These are phyloP conservation scores for Blastobotrys americana DNA, from an alignment of 805 yeast genomes.

Conservation along the genomic window DNA sequence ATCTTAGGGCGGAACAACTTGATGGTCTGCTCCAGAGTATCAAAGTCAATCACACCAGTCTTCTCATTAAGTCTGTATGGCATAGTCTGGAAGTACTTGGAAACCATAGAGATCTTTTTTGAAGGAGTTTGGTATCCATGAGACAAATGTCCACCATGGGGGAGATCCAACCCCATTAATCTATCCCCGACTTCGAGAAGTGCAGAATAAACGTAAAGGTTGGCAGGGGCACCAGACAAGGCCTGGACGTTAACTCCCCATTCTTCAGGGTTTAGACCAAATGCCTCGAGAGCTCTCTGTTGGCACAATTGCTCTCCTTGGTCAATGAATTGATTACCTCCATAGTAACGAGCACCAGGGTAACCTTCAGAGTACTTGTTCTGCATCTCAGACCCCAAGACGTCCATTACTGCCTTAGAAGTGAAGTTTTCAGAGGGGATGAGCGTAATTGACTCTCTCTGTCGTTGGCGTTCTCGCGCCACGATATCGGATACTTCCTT, in stretches of 20 bases:
- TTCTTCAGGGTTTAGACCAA: constrained; percentile 60
- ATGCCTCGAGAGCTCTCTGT: constrained; percentile 82
- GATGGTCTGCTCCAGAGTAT: constrained; percentile 74
- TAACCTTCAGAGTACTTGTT: constrained; percentile 98
- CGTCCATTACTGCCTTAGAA: constrained; percentile 88
- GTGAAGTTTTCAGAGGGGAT: constrained; percentile 97
- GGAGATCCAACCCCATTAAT: constrained; percentile 94
- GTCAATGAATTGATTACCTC: constrained; percentile 95
- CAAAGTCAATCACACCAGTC: constrained; percentile 91
- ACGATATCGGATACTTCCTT: constrained; percentile 80
- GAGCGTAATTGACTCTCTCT: constrained; percentile 82
- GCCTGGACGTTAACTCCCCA: constrained; percentile 99
- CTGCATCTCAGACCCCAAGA: constrained; percentile 92
- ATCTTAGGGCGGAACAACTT: constrained; percentile 87
- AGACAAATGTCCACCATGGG: constrained; percentile 97
- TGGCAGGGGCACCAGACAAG: constrained; percentile 94
- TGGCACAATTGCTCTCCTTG: constrained; percentile 85
- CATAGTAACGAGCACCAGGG: constrained; percentile 96
- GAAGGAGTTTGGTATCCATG: constrained; percentile 93
- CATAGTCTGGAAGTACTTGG: constrained; percentile 95
- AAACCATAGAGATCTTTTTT: constrained; percentile 83
- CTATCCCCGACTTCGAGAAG: constrained; percentile 84
- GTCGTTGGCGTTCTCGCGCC: constrained; percentile 72
- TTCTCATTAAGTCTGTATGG: constrained; percentile 83
- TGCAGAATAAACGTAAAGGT: constrained; percentile 86